phyloP scores from a whole-genome alignment of 169 alveolate genomes.

The Amoebophrya sp. region DNA sequence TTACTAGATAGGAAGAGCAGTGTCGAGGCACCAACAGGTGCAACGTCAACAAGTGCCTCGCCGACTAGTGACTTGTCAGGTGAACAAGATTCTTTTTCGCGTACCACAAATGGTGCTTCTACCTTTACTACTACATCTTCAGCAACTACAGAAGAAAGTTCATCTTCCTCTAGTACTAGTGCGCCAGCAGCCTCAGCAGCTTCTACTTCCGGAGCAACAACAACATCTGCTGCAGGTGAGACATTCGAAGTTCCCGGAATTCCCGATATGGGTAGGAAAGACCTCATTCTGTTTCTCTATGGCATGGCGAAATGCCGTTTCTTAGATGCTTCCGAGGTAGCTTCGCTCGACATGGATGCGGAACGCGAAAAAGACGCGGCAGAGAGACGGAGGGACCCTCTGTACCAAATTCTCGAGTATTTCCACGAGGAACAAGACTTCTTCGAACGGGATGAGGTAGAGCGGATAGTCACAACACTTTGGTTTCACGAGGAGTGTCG shows the following conservation, averaged over 20 bases:
- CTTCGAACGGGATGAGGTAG: constrained; percentile 1
- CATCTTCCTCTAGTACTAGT: too few relatives aligned
- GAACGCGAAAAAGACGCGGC: not conserved
- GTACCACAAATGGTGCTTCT: too few relatives aligned
- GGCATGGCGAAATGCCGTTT: not conserved
- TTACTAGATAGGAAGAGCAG: too few relatives aligned
- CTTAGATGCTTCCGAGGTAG: not conserved
- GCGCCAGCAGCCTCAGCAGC: too few relatives aligned
- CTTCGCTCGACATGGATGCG: not conserved
- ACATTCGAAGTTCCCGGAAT: not conserved
- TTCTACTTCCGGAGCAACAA: too few relatives aligned
- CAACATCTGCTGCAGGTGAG: too few relatives aligned
- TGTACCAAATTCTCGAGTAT: not conserved
- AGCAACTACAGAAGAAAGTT: too few relatives aligned
- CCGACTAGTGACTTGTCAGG: too few relatives aligned
- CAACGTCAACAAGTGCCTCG: too few relatives aligned
- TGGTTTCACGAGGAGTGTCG: not conserved
- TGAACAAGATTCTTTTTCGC: too few relatives aligned
- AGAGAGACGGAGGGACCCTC: not conserved
- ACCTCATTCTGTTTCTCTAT: constrained; percentile 18
- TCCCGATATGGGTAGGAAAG: not conserved
- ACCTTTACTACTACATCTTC: too few relatives aligned
- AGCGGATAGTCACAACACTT: not conserved
- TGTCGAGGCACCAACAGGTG: too few relatives aligned
- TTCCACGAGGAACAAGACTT: constrained; percentile 24